A percentile compares a stretch with the other conserved stretches of the same genome.
Evolutionary conservation across 441 rosid genomes (phyloP).

Genomic region (Populus hybrid): DNA sequence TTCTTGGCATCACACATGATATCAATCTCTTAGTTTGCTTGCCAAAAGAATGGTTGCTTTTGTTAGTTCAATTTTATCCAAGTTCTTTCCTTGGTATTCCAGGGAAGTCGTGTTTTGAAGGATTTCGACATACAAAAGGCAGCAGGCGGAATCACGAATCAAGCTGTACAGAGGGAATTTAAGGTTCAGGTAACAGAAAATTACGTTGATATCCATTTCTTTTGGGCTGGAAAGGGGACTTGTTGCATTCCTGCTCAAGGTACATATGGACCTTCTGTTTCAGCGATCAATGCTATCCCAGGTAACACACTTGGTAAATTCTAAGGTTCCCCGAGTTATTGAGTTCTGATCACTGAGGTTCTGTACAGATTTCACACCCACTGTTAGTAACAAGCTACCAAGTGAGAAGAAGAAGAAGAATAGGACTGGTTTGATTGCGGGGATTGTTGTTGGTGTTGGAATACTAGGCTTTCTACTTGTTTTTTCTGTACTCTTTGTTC

Average conservation of each 20-base stretch:
- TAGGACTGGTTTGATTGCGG: slow-evolving; percentile 44
- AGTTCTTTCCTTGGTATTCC: slow-evolving; percentile 6
- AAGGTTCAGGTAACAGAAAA: slow-evolving; percentile 49
- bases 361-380: slow-evolving; percentile 57
- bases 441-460: slow-evolving; percentile 50
- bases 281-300: slow-evolving; percentile 62
- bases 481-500: slow-evolving; percentile 27
- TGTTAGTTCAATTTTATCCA: neutral
- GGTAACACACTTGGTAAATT: slow-evolving; percentile 24
- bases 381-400: slow-evolving; percentile 41
- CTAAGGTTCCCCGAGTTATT: slow-evolving; percentile 1
- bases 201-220: slow-evolving; percentile 57
- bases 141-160: slow-evolving; percentile 27
- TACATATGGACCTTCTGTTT: slow-evolving; percentile 43
- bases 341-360: slow-evolving; percentile 16
- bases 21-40: neutral
- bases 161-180: slow-evolving; percentile 25
- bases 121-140: slow-evolving; percentile 47
- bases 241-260: slow-evolving; percentile 55
- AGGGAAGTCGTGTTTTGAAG: slow-evolving; percentile 48
- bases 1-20: neutral
- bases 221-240: slow-evolving; percentile 80
- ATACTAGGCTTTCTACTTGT: slow-evolving; percentile 29
- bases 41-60: neutral
- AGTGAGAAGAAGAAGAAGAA: slow-evolving; percentile 21